Base-by-base conservation (phyloP, 768 basidiomycete genomes). In the Calocybe indica region DNA sequence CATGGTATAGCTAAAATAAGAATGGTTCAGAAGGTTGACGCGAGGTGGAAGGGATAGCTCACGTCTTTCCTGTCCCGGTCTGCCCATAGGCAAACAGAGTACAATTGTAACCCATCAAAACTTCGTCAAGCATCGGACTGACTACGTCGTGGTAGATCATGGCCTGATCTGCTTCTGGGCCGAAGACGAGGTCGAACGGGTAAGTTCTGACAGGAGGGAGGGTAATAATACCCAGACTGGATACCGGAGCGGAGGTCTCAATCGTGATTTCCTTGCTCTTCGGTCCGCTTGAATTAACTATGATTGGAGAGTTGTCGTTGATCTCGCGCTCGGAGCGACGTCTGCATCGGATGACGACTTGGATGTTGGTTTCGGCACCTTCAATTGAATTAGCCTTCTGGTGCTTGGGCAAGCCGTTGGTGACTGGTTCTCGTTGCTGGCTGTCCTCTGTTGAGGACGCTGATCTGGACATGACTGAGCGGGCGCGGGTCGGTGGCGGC, bases 1-100 rank as follows among this genome's bases (percentile, higher is more conserved):
- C 96, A 98, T 99, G 3, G 96, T 99, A 60, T 93, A 88, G 38
- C 85, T 89, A 45, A 11, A 35, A 9, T 22, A 35, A 42, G 22
- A 44, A 54, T 15, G 45, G 31, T 47, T 15, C 36, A 43, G 42
- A 12, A 39, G 37, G 1, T 45, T 40, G 12, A 40, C 14, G 48
- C 13, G 43, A 37, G n/a, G 28, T 40, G 30, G 43, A 42, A n/a
- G 38, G 7, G 32, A 33, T 11, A 3, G 72, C 90, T 57, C 62
- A 96, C 92, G 96, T 98, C 71, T 99, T 99, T 14, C 96, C 96
- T 0, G 96, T 97, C 1, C 96, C 96, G 0, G 96, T 98, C 65
- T 98, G 96, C 1, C 96, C 96, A 61, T 99, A 99, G 4, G 94
- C 94, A 66, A 98, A 97, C 14, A 99, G 72, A 0, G 92, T 95